A percentile compares a stretch with the other conserved stretches of the same genome.
Conservation (phyloP, 2,329 filamentous ascomycete genomes). For the Phialophora verrucosa region DNA sequence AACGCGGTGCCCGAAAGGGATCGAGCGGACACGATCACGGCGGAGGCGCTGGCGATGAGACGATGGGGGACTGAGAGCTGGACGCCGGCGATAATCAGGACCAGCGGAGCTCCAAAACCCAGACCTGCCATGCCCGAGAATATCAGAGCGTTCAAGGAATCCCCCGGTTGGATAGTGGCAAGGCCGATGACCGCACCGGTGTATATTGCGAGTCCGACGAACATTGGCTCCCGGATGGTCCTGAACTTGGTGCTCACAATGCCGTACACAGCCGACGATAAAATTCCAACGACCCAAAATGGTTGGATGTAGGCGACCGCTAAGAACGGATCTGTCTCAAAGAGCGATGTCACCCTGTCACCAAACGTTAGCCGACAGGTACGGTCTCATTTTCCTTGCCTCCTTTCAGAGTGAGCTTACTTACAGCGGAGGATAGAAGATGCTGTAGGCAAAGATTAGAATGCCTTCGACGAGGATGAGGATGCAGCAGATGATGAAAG, state of each 20-base stretch:
- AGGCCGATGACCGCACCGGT: conserved; percentile 20
- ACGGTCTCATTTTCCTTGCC: neutral
- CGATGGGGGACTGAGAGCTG: conserved; percentile 21
- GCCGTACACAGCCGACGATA: conserved; percentile 23
- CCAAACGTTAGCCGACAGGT: conserved; percentile 8
- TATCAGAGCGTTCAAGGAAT: conserved; percentile 10
- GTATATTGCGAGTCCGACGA: conserved; percentile 22
- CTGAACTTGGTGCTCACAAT: conserved; percentile 20
- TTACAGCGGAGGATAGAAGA: conserved; percentile 10
- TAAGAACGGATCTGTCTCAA: conserved; percentile 28
- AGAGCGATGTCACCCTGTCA: conserved; percentile 13
- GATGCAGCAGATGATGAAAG: conserved; percentile 21
- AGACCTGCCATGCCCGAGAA: conserved; percentile 22
- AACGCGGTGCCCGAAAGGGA: conserved; percentile 23
- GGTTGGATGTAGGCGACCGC: conserved; percentile 17
- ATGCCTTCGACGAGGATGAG: conserved; percentile 27
- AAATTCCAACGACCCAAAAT: conserved; percentile 18
- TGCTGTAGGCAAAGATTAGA: conserved; percentile 19
- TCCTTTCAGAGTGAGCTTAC: neutral
- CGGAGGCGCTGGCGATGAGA: conserved; percentile 23
- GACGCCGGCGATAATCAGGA: conserved; percentile 21
- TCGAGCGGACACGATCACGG: conserved; percentile 23
- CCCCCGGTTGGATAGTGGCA: conserved; percentile 21
- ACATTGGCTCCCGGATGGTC: conserved; percentile 27
- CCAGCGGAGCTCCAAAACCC: conserved; percentile 23